Evolutionary conservation across 2,329 filamentous ascomycete species (phyloP).

Genomic region (Berkeleyomyces basicola): DNA sequence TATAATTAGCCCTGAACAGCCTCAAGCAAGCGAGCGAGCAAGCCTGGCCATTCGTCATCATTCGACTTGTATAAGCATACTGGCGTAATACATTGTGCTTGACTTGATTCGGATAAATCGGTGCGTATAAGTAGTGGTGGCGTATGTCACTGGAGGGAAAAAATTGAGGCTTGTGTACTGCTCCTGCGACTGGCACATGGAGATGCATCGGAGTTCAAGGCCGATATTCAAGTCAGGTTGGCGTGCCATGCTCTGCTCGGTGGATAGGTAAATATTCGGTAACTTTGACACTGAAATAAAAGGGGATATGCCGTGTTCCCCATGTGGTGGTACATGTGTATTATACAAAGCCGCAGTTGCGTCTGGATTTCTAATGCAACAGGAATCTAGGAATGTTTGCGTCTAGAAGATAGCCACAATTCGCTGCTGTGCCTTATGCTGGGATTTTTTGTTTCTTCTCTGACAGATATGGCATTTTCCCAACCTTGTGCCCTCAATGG

Average conservation of each 20-base stretch:
- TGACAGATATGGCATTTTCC: not conserved
- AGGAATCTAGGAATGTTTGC: not conserved
- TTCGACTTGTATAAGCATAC: too few relatives aligned
- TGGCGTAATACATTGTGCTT: too few relatives aligned
- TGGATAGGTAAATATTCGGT: not conserved
- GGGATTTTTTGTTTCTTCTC: not conserved
- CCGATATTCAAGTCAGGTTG: too few relatives aligned
- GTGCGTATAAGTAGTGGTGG: too few relatives aligned
- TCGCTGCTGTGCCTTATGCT: not conserved
- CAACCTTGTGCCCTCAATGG: not conserved
- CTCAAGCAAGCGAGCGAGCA: too few relatives aligned
- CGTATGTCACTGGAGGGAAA: too few relatives aligned
- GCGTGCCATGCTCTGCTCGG: too few relatives aligned
- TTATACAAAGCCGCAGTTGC: not conserved
- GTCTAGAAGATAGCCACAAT: not conserved
- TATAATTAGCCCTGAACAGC: not conserved
- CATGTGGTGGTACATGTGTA: not conserved
- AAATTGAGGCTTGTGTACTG: too few relatives aligned
- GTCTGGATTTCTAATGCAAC: not conserved
- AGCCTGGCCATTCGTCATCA: not conserved
- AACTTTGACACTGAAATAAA: not conserved
- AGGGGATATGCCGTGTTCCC: not conserved
- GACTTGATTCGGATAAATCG: too few relatives aligned
- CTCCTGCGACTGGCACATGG: too few relatives aligned
- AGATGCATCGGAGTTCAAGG: too few relatives aligned